Base-by-base conservation (phyloP, 768 basidiomycete species). In the Kwoniella shandongensis region DNA sequence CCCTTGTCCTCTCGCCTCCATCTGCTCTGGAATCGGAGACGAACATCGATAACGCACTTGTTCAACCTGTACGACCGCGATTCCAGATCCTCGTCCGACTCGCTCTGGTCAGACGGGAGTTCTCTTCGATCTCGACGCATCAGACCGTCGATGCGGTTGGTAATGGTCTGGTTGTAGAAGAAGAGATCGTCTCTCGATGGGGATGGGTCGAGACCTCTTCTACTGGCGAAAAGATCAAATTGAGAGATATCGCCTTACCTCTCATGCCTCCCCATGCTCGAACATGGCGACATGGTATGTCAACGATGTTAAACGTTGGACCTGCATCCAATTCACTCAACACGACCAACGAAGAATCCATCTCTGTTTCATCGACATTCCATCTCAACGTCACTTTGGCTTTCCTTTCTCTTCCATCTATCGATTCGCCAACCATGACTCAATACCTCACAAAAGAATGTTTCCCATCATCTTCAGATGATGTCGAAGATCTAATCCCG, bases 361-460 rank as follows among this genome's bases (percentile, higher is more conserved):
- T 73, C 17, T 46, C 61, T 20, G 64, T 70, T 11, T 69, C 66
- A 0, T 73, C 71, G 30, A 67, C 71, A 1, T 73, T 69, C 47
- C 66, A 67, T 32, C 35, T 73, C 25, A 61, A 60, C 38, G 57
- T 61, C 20, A 66, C 66, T 12, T 35, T 66, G 13, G 71, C 59
- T 23, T 73, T 73, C 59, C 44, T 68, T 20, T 55, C 66, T 15
- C 22, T 51, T 52, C 22, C 57, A 8, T 44, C 54, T 27, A 20
- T 18, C 42, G 42, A 53, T 13, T 59, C 48, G 23, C 35, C 42
- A 10, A 42, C 25, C 11, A 15, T 56, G 6, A 23, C 40, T 1
- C 25, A 44, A 26, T 51, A 50, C 27, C 18, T 52, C n/a, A 42
- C 51, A 22, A 36, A 42, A 15, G 50, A 15, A 6, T 51, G 32